Evolutionary conservation across 2,329 filamentous ascomycete species (phyloP), one percentile per base, ranked within the genome.

Genomic region (Lachnellula willkommii): DNA sequence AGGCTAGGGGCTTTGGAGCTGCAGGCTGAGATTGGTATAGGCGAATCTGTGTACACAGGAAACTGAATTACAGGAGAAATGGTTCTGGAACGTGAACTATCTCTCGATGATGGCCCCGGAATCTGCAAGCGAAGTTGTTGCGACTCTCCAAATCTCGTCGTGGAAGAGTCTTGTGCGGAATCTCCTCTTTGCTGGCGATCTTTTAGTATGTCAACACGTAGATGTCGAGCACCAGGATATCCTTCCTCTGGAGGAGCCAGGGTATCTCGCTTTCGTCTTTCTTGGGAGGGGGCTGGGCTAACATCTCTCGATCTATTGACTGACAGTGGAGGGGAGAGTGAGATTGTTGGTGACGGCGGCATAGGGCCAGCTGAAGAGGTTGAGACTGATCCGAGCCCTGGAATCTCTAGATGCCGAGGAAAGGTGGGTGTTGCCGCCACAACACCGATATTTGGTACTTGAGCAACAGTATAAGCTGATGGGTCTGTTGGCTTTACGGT

Each of bases 241-340:
- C 65, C 65, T 49, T 70, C 71, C 5, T 71, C 71, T 3, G 73
- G 70, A 8, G 73, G 74, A 14, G 74, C 73, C 46, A 81, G 70
- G 17, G 75, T 70, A 50, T 73, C 68, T 14, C 70, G 69, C 39
- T 64, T 68, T 22, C 54, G 60, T 20, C 59, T 56, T 49, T 67
- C 62, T 36, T 60, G 65, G 35, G 59, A 62, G 17, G 57, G 59
- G 14, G 51, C 54, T 49, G 71, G 71, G 46, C 71, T 76, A 15
- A 62, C 45, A 47, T 63, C 67, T 47, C 68, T 67, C 4, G 70
- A 46, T 20, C 49, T 54, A 43, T 32, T 14, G 22, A 56, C 36
- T 3, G 66, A 68, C 8, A 62, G 61, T 35, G 66, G 63, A 54
- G 63, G 65, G 7, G 65, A 66, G 12, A 67, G 32, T 2, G 66